Percentiles rank a stretch among this genome's conserved stretches.
Conservation (phyloP, 2,329 filamentous ascomycete species). For the Exophiala sp. region DNA sequence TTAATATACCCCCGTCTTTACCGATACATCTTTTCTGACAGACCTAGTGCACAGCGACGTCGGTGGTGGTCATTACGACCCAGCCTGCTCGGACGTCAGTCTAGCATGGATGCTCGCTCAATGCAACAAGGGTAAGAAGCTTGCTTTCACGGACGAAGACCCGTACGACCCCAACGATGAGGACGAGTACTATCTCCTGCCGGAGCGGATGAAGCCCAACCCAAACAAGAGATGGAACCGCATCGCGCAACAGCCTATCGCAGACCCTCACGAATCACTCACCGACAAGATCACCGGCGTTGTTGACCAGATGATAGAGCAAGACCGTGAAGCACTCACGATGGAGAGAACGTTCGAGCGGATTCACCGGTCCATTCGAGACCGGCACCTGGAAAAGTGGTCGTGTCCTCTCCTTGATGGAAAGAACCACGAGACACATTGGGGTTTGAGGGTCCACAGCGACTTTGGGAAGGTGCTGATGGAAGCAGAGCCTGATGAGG, state of each 20-base stretch:
- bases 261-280: slow-evolving; percentile 6
- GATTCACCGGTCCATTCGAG: slow-evolving; percentile 16
- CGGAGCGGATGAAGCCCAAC: slow-evolving; percentile 12
- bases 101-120: slow-evolving; percentile 58
- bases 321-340: slow-evolving; percentile 10
- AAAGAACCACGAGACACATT: neutral
- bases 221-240: slow-evolving; percentile 9
- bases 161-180: slow-evolving; percentile 4
- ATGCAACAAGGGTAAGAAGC: slow-evolving; percentile 18
- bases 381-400: slow-evolving; percentile 9
- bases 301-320: neutral
- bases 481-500: slow-evolving; percentile 11
- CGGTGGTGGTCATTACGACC: slow-evolving; percentile 44
- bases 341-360: slow-evolving; percentile 13
- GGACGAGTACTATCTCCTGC: slow-evolving; percentile 15
- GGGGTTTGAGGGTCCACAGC: neutral
- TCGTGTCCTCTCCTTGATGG: slow-evolving; percentile 11
- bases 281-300: neutral
- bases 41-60: slow-evolving; percentile 46
- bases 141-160: slow-evolving; percentile 20
- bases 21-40: no score
- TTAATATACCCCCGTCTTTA: no score
- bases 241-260: neutral
- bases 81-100: slow-evolving; percentile 47
- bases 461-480: slow-evolving; percentile 1